Base-by-base conservation (phyloP, 805 yeast species). In the Candida sanyiensis region DNA sequence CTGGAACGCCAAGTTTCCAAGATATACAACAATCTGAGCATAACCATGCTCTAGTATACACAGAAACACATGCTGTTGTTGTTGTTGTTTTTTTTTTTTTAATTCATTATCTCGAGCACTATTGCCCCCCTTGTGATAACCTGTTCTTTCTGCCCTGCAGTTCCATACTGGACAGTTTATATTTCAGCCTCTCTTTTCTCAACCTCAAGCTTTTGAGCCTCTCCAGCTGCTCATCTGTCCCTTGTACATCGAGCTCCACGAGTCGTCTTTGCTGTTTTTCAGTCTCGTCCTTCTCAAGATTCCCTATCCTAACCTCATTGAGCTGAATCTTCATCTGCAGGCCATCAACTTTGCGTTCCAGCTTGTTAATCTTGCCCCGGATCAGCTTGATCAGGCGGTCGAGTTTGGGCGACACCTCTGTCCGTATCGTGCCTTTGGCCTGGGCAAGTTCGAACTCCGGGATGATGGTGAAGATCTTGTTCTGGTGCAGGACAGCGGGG, bases 401-500 rank as follows among this genome's bases (percentile, higher is more conserved):
- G 11, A 73, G 54, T 40, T 70, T 66, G 2, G 78, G 78, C 26
- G 62, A 63, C 4, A 69, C 54, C 22, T 66, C 66, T 10, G 50
- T 46, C 32, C 58, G 57, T 32, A 72, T 53, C 10, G 58, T 50
- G 27, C 54, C 55, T 35, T 65, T 65, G 15, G 73, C 73, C 30
- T 56, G 62, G 7, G 52, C 57, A 19, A 73, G 51, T 38, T 73
- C 76, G 39, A 58, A 54, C 44, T 72, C 76, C 0, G 79, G 75
- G 0, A 73, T 66, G 10, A 73, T 53, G 5, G 74, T 75, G 55
- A 72, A 75, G 17, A 73, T 72, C 25, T 69, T 62, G 29, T 61
- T 58, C 6, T 75, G 70, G 15, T 58, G 48, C n/a, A 75, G 57
- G 6, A 73, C 65, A 17, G 52, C 54, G 27, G 57, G 59, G 26